Conservation (phyloP, 495 filamentous ascomycete genomes). For the Aspergillus biplanus region DNA sequence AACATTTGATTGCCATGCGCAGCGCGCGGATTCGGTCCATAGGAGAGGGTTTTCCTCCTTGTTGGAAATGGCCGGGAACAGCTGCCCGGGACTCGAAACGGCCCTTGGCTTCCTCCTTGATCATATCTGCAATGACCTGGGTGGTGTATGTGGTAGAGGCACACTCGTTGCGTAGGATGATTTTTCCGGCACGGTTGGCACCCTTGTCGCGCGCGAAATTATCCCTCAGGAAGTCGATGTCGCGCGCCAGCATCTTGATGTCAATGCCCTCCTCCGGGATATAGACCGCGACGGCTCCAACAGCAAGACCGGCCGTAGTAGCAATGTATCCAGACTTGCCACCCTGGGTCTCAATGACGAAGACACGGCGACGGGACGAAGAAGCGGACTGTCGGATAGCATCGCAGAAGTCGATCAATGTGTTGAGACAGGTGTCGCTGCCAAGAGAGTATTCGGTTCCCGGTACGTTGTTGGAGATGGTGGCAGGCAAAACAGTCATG, state of each 20-base stretch:
- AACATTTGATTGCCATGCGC: slow-evolving; percentile 86
- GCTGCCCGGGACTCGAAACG: slow-evolving; percentile 92
- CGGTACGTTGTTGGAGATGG: slow-evolving; percentile 97
- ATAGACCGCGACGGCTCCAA: slow-evolving; percentile 95
- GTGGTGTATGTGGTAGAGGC: slow-evolving; percentile 89
- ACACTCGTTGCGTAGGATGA: slow-evolving; percentile 93
- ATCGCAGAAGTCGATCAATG: slow-evolving; percentile 95
- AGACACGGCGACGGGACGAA: slow-evolving; percentile 87
- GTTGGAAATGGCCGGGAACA: slow-evolving; percentile 95
- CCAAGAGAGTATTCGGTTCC: slow-evolving; percentile 97
- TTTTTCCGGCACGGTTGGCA: slow-evolving; percentile 86
- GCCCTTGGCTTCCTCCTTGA: slow-evolving; percentile 88
- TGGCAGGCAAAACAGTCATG: slow-evolving; percentile 91
- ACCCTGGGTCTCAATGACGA: slow-evolving; percentile 97
- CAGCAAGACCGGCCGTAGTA: slow-evolving; percentile 82
- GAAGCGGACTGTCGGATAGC: slow-evolving; percentile 96
- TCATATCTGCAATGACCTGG: slow-evolving; percentile 91
- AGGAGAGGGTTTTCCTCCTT: slow-evolving; percentile 88
- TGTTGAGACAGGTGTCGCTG: slow-evolving; percentile 96
- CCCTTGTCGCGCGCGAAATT: slow-evolving; percentile 86
- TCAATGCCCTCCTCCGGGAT: slow-evolving; percentile 96
- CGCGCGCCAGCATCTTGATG: slow-evolving; percentile 86
- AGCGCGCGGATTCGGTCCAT: slow-evolving; percentile 97
- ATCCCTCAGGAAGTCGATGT: slow-evolving; percentile 87
- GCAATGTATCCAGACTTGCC: slow-evolving; percentile 94